Evolutionary conservation across 1,284 basidiomycete species (phyloP).

Genomic region (Mycena citricolor): DNA sequence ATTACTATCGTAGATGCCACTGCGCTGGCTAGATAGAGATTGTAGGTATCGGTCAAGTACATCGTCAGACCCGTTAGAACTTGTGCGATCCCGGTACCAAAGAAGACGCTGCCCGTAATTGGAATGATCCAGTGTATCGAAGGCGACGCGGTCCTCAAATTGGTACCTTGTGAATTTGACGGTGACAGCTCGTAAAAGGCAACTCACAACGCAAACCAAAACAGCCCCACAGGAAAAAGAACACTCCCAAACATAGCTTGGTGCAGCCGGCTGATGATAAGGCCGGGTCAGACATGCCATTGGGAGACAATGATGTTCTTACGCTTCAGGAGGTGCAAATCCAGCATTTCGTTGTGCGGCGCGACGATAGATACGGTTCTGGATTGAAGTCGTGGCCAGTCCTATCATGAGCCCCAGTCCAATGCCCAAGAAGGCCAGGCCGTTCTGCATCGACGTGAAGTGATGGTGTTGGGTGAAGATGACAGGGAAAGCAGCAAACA

Average conservation of each 20-base stretch:
- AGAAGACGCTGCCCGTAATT: conserved; percentile 62
- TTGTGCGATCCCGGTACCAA: conserved; percentile 59
- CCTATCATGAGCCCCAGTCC: conserved; percentile 64
- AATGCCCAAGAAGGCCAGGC: conserved; percentile 71
- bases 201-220: conserved; percentile 68
- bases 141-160: conserved; percentile 55
- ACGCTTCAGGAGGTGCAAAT: conserved; percentile 35
- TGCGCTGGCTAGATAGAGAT: conserved; percentile 74
- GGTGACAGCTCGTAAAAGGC: too few species aligned
- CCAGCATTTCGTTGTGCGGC: conserved; percentile 63
- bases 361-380: conserved; percentile 56
- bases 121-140: conserved; percentile 74
- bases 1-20: conserved; percentile 75
- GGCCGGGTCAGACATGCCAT: conserved; percentile 45
- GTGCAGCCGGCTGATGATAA: conserved; percentile 65
- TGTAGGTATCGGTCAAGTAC: conserved; percentile 69
- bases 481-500: conserved; percentile 71
- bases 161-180: background rate
- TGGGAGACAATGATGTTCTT: conserved; percentile 28
- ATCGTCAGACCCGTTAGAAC: conserved; percentile 71
- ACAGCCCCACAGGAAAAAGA: conserved; percentile 66
- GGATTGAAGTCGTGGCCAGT: conserved; percentile 50
- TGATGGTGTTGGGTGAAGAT: conserved; percentile 62
- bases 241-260: conserved; percentile 72
- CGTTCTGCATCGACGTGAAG: conserved; percentile 59